Percentiles rank a stretch among this genome's conserved stretches.
Evolutionary conservation across 345 rosid species (phyloP).

Genomic region (Raphanus sativus): DNA sequence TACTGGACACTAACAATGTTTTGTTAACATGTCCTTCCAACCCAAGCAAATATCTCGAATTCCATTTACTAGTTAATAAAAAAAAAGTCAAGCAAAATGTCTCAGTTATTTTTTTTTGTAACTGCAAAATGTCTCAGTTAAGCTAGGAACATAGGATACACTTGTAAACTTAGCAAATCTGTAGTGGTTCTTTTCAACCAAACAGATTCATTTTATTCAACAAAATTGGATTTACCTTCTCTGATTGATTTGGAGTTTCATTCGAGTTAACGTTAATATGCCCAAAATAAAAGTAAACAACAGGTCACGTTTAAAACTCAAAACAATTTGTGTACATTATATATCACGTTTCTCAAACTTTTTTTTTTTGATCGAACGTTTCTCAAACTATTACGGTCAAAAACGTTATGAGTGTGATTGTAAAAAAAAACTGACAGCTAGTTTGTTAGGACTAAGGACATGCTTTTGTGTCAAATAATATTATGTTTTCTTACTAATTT

Average conservation of each 20-base stretch:
- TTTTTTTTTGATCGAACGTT: neutral
- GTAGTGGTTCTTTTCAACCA: neutral
- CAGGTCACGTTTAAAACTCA: conserved; percentile 14
- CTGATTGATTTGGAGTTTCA: neutral
- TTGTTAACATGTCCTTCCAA: neutral
- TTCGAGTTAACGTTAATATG: neutral
- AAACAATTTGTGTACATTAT: neutral
- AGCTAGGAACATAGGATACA: neutral
- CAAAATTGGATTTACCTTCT: neutral
- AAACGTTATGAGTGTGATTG: conserved; percentile 26
- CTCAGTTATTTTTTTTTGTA: too few relatives aligned
- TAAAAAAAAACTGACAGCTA: neutral
- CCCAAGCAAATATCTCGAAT: neutral
- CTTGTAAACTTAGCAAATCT: too few relatives aligned
- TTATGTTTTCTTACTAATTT: too few relatives aligned
- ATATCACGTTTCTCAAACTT: conserved; percentile 10
- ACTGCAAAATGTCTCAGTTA: neutral
- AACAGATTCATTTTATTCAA: neutral
- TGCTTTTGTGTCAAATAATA: too few relatives aligned
- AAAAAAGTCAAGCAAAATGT: neutral
- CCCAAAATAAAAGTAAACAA: neutral
- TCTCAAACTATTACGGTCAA: neutral
- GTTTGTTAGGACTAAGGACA: conserved; percentile 6
- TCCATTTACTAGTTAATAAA: neutral
- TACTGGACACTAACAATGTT: neutral